These are phyloP conservation scores for Pichia sp. DNA, from an alignment of 1,139 yeast species.

Conservation along the genomic window DNA sequence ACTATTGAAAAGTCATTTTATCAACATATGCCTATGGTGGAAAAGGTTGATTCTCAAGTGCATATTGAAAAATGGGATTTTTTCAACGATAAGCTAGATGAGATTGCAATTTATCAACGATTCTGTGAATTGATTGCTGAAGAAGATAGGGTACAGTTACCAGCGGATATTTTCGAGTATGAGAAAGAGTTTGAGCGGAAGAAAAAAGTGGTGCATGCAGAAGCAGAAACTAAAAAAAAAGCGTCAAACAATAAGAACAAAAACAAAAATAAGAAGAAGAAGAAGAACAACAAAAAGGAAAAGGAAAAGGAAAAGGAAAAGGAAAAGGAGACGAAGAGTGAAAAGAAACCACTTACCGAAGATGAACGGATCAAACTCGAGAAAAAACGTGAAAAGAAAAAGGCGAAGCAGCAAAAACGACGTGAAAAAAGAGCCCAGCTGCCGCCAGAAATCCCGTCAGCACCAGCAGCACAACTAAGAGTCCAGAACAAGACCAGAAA, in stretches of 20 bases:
- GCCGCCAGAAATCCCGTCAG: too few species aligned
- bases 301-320: background rate
- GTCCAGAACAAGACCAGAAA: too few species aligned
- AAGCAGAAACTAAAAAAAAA: background rate
- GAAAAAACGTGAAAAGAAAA: slow-evolving; percentile 1
- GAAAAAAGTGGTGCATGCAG: slow-evolving; percentile 3
- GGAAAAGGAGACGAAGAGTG: slow-evolving; percentile 4
- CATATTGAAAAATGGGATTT: slow-evolving; percentile 1
- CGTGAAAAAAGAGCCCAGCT: background rate
- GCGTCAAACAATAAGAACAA: background rate
- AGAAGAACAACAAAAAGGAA: background rate
- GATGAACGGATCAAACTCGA: background rate
- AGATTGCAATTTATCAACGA: slow-evolving; percentile 4
- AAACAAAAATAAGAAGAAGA: slow-evolving; percentile 3
- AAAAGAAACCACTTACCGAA: slow-evolving; percentile 1
- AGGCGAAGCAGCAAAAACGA: background rate
- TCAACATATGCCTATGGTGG: slow-evolving; percentile 15
- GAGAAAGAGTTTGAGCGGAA: slow-evolving; percentile 1
- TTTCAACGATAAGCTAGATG: slow-evolving; percentile 5
- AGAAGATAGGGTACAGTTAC: slow-evolving; percentile 4
- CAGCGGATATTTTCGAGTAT: slow-evolving; percentile 8
- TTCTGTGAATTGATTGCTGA: slow-evolving; percentile 5
- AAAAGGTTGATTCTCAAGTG: background rate
- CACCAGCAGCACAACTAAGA: too few species aligned
- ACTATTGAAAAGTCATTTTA: slow-evolving; percentile 19